These are phyloP conservation scores for Fimicolochytrium jonesii DNA, from an alignment of 192 early-diverging fungal species.

Conservation along the genomic window DNA sequence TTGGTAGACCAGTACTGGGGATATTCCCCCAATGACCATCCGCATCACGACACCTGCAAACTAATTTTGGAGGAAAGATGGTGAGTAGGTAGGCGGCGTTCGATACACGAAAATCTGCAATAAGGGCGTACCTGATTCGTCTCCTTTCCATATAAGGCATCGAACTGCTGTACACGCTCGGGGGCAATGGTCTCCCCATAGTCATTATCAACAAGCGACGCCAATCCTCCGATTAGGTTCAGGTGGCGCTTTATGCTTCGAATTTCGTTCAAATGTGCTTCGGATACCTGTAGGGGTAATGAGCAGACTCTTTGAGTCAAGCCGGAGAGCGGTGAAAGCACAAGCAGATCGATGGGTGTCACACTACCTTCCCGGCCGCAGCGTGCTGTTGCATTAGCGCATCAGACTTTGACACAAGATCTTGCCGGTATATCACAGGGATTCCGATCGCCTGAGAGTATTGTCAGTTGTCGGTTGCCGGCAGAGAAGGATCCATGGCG, in stretches of 20 bases:
- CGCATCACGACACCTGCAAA: constrained; percentile 24
- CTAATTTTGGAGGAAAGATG: no score
- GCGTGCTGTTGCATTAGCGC: not conserved
- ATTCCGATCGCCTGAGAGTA: constrained; percentile 11
- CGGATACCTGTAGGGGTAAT: no score
- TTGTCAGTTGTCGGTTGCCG: no score
- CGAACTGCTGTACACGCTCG: constrained; percentile 41
- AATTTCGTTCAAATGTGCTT: not conserved
- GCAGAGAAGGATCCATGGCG: no score
- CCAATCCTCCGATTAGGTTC: constrained; percentile 15
- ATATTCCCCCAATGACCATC: constrained; percentile 38
- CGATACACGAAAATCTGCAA: not conserved
- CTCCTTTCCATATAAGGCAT: constrained; percentile 15
- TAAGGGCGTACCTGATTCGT: constrained; percentile 13
- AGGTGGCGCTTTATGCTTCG: constrained; percentile 9
- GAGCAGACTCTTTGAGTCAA: not conserved
- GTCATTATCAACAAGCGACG: constrained; percentile 4
- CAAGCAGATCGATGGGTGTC: no score
- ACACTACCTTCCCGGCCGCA: no score
- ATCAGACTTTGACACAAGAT: not conserved
- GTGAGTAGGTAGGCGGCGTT: no score
- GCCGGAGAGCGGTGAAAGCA: no score
- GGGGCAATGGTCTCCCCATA: constrained; percentile 10
- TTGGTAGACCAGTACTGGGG: constrained; percentile 20
- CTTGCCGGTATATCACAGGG: not conserved